Evolutionary conservation across 2,329 filamentous ascomycete species (phyloP).

Genomic region (Myriosclerotinia duriaeana): DNA sequence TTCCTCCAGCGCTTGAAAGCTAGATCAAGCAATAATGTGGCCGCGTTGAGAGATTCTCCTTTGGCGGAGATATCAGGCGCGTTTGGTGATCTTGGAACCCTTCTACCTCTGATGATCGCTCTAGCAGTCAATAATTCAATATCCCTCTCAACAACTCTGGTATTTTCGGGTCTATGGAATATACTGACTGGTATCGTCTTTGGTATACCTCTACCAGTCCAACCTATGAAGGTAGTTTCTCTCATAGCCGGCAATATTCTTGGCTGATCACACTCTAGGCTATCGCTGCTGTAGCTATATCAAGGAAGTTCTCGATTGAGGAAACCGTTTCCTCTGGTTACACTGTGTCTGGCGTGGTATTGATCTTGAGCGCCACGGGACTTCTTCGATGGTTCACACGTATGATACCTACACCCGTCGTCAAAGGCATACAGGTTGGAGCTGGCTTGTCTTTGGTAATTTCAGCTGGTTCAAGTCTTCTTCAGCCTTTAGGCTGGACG

Average conservation of each 20-base stretch:
- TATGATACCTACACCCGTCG: conserved; percentile 73
- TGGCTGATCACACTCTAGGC: conserved; percentile 56
- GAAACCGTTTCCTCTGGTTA: conserved; percentile 82
- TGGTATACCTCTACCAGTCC: conserved; percentile 85
- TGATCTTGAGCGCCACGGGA: conserved; percentile 76
- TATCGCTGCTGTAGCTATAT: conserved; percentile 86
- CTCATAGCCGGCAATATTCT: conserved; percentile 12
- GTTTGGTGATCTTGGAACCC: conserved; percentile 83
- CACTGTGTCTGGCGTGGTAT: conserved; percentile 70
- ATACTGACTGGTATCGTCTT: conserved; percentile 78
- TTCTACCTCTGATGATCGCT: conserved; percentile 85
- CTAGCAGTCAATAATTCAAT: conserved; percentile 77
- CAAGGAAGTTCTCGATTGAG: conserved; percentile 61
- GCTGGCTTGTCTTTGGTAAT: conserved; percentile 82
- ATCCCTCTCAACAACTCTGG: conserved; percentile 76
- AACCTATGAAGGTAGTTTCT: conserved; percentile 69
- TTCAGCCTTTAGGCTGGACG: conserved; percentile 68
- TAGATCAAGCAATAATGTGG: conserved; percentile 50
- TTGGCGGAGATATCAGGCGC: conserved; percentile 83
- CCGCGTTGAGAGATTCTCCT: conserved; percentile 55
- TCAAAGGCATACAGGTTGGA: conserved; percentile 93
- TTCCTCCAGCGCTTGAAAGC: conserved; percentile 7
- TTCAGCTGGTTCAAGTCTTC: conserved; percentile 68
- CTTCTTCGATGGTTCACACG: conserved; percentile 70
- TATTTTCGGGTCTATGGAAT: conserved; percentile 88